Evolutionary conservation across 2,329 filamentous ascomycete genomes (phyloP).

Genomic region (Trichoderma afroharzianum): DNA sequence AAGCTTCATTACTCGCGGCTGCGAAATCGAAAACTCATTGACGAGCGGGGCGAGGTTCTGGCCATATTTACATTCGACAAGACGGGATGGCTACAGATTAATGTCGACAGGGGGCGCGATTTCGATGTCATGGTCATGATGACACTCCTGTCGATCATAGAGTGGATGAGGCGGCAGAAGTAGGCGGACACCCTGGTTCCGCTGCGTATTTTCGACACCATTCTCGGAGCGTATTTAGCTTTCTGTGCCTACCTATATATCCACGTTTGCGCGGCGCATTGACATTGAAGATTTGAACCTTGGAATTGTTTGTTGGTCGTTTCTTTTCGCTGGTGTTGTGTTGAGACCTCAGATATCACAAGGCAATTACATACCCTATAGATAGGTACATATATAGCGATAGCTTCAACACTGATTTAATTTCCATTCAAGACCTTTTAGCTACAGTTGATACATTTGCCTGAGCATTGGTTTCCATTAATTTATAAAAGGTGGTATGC

Average conservation of each 20-base stretch:
- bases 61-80: constrained; percentile 20
- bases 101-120: constrained; percentile 16
- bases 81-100: constrained; percentile 21
- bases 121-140: constrained; percentile 22
- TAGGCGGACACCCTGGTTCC: neutral
- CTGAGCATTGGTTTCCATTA: neutral
- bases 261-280: neutral
- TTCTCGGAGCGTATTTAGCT: neutral
- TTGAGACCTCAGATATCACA: neutral
- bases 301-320: neutral
- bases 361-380: neutral
- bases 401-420: neutral
- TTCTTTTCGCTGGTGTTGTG: neutral
- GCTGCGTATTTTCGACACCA: neutral
- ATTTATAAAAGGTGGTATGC: neutral
- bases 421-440: neutral
- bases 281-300: neutral
- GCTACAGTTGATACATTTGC: neutral
- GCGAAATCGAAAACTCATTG: constrained; percentile 20
- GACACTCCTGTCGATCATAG: constrained; percentile 19
- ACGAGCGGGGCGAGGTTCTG: constrained; percentile 15
- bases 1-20: neutral
- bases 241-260: neutral
- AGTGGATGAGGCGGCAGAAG: constrained; percentile 18
- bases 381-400: neutral